phyloP scores from a whole-genome alignment of 1,284 basidiomycete species.

The Tranzscheliella williamsii region DNA sequence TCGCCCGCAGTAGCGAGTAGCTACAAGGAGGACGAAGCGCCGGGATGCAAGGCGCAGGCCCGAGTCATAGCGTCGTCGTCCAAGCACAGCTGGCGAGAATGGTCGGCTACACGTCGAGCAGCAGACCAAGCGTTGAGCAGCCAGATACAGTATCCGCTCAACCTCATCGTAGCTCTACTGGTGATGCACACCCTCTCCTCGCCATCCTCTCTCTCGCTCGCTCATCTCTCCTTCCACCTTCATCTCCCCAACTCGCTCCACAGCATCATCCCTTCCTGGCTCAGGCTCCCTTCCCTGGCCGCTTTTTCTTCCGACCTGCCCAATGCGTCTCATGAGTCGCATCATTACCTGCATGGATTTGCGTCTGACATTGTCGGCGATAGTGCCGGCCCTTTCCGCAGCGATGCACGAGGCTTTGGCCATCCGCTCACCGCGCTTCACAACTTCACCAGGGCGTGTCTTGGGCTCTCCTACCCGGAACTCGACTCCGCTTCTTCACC shows the following conservation, averaged over 20 bases:
- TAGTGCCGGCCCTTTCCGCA: conserved; percentile 44
- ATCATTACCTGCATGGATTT: conserved; percentile 18
- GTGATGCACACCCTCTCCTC: conserved; percentile 49
- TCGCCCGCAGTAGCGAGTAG: no score
- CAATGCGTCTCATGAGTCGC: conserved; percentile 36
- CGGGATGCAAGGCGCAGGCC: no score
- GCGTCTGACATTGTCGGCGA: conserved; percentile 14
- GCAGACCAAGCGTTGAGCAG: conserved; percentile 21
- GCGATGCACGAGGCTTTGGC: conserved; percentile 49
- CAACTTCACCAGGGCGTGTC: conserved; percentile 45
- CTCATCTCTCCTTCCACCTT: conserved; percentile 41
- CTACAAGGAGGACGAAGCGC: no score
- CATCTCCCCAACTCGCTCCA: conserved; percentile 41
- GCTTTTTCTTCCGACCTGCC: conserved; percentile 45
- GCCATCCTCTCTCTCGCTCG: conserved; percentile 44
- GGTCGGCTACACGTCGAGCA: conserved; percentile 32
- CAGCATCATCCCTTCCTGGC: conserved; percentile 45
- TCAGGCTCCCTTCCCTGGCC: conserved; percentile 36
- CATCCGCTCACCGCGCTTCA: conserved; percentile 51
- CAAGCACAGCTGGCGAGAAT: conserved; percentile 14
- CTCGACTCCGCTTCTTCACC: conserved; percentile 23
- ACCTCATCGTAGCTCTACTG: conserved; percentile 36
- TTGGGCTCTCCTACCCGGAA: conserved; percentile 45
- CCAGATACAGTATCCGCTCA: conserved; percentile 41
- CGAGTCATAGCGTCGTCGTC: no score